phyloP scores from a whole-genome alignment of 257 asterid genomes.

The Leonotis leonurus region DNA sequence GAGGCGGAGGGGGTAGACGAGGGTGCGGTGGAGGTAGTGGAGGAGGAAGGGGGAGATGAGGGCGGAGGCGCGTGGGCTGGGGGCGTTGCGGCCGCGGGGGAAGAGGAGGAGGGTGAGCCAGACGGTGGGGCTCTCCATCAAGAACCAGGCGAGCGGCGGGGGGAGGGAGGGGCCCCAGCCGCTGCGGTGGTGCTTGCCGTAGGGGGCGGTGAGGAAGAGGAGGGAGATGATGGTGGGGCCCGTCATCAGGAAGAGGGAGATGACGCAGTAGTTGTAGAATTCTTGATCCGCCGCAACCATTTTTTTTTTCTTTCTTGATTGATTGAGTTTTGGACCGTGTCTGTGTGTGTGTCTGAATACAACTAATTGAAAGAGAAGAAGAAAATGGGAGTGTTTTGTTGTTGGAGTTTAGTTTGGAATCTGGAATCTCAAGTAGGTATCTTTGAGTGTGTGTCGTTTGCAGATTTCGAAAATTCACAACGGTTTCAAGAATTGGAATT shows the following conservation, averaged over 20 bases:
- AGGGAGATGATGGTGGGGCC: constrained; percentile 51
- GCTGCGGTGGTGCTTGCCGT: constrained; percentile 61
- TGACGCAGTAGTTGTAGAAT: constrained; percentile 28
- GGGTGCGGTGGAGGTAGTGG: constrained; percentile 62
- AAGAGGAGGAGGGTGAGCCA: constrained; percentile 59
- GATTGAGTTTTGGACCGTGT: too few species aligned
- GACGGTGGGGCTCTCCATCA: constrained; percentile 67
- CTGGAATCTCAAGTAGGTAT: too few species aligned
- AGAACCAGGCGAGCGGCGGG: constrained; percentile 55
- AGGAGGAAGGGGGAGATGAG: constrained; percentile 49
- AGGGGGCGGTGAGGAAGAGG: constrained; percentile 56
- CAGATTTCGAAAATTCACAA: too few species aligned
- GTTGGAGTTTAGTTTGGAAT: neutral
- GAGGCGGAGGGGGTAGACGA: constrained; percentile 47
- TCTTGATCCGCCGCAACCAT: constrained; percentile 41
- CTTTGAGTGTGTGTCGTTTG: neutral
- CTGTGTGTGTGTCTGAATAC: neutral
- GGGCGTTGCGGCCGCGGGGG: constrained; percentile 45
- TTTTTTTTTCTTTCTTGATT: neutral
- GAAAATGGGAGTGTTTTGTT: neutral
- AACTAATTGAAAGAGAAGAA: too few species aligned
- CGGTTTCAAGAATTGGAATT: too few species aligned
- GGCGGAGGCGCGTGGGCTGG: constrained; percentile 27
- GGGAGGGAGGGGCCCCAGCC: constrained; percentile 67
- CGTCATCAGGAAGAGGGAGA: constrained; percentile 29